phyloP scores from a whole-genome alignment of 2,329 filamentous ascomycete species.

The Lasiodiplodia hormozganensis region DNA sequence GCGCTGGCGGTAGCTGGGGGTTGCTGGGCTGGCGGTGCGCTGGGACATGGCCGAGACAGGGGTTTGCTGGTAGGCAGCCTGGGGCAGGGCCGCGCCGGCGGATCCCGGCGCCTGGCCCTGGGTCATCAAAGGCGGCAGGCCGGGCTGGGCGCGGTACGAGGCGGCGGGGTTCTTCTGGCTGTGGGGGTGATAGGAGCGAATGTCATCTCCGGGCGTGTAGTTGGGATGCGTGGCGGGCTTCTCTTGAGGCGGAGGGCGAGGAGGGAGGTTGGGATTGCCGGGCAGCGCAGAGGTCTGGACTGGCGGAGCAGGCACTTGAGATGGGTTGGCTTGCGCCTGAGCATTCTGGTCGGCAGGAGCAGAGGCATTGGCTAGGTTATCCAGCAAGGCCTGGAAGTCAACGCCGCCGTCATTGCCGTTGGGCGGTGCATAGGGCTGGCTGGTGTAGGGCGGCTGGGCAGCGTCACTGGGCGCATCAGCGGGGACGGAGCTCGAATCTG shows the following conservation, averaged over 20 bases:
- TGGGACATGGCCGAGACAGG: conserved; percentile 33
- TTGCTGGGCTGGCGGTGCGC: conserved; percentile 40
- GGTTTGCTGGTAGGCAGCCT: conserved; percentile 30
- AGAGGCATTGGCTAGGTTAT: conserved; percentile 43
- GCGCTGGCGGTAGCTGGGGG: conserved; percentile 39
- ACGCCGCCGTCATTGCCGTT: conserved; percentile 42
- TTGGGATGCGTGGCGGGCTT: conserved; percentile 56
- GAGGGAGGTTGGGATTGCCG: conserved; percentile 52
- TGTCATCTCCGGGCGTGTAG: conserved; percentile 56
- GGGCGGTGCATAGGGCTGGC: conserved; percentile 38
- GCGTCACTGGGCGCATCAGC: conserved; percentile 45
- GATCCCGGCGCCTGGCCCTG: conserved; percentile 31
- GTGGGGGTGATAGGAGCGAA: conserved; percentile 59
- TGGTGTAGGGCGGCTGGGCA: conserved; percentile 31
- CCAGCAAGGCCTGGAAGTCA: conserved; percentile 56
- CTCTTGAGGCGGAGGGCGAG: conserved; percentile 57
- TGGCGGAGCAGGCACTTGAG: conserved; percentile 31
- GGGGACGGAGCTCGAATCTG: conserved; percentile 41
- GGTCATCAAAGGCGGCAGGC: conserved; percentile 38
- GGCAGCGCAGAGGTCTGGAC: conserved; percentile 44
- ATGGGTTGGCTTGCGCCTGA: conserved; percentile 31
- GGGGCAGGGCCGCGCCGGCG: conserved; percentile 16
- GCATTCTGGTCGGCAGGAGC: conserved; percentile 41
- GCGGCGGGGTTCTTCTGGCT: conserved; percentile 44
- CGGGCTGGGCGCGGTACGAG: conserved; percentile 40